phyloP scores from a whole-genome alignment of 768 basidiomycete genomes.

The Hygrocybe coccinea region DNA sequence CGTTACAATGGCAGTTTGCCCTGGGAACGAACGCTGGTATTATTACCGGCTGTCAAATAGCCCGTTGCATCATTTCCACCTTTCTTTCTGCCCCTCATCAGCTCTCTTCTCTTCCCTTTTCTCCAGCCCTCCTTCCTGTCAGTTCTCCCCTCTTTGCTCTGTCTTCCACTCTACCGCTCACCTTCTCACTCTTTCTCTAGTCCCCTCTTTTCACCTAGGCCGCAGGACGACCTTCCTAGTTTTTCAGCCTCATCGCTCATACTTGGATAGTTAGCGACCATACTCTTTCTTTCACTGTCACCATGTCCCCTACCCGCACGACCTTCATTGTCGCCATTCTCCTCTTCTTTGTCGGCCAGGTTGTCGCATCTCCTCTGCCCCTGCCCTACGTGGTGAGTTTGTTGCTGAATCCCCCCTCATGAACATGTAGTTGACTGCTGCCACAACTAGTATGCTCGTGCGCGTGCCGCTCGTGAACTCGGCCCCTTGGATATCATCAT shows the following conservation, averaged over 20 bases:
- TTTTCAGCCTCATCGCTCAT: constrained; percentile 9
- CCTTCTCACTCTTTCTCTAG: constrained; percentile 11
- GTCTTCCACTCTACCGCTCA: constrained; percentile 1
- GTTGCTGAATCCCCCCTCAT: constrained; percentile 13
- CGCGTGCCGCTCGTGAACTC: constrained; percentile 17
- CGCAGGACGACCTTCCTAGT: constrained; percentile 22
- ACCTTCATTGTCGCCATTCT: constrained; percentile 37
- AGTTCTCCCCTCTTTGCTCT: background rate
- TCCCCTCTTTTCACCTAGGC: constrained; percentile 15
- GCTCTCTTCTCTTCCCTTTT: background rate
- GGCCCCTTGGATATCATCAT: constrained; percentile 39
- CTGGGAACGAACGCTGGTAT: no score
- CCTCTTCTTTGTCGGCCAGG: constrained; percentile 42
- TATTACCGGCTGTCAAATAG: no score
- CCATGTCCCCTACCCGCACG: constrained; percentile 42
- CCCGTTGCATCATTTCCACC: no score
- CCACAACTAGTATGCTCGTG: constrained; percentile 17
- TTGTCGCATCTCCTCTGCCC: constrained; percentile 41
- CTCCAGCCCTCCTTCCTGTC: constrained; percentile 8
- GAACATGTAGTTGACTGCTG: background rate
- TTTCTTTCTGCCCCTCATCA: no score
- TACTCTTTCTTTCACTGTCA: constrained; percentile 11
- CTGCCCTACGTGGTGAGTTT: constrained; percentile 37
- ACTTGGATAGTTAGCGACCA: background rate
- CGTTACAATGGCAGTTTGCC: no score